Conservation (phyloP, 345 rosid genomes). For the Bruguiera parviflora region DNA sequence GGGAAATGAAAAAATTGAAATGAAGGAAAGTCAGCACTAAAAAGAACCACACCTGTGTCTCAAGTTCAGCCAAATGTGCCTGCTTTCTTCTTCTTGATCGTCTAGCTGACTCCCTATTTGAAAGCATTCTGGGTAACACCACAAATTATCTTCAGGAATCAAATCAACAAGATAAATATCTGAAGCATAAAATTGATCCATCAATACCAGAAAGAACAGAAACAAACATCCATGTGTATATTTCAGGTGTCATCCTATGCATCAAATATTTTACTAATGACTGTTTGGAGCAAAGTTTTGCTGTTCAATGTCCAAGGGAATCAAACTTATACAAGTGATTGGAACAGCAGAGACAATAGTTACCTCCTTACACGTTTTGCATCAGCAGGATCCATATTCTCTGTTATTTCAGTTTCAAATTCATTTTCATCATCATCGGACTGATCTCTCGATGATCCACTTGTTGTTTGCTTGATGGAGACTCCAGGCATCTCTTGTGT, state of each 20-base stretch:
- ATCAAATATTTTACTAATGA: not conserved
- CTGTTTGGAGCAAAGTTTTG: not conserved
- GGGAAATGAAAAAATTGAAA: not conserved
- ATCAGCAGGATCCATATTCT: constrained; percentile 29
- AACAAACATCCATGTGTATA: not conserved
- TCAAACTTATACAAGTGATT: constrained; percentile 3
- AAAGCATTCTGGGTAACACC: constrained; percentile 28
- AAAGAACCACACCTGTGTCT: constrained; percentile 26
- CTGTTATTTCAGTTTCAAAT: constrained; percentile 32
- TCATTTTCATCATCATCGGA: constrained; percentile 33
- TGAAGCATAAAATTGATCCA: constrained; percentile 1
- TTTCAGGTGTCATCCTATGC: not conserved
- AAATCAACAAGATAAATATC: not conserved
- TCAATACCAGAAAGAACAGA: not conserved
- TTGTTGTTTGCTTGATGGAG: constrained; percentile 11
- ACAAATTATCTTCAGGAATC: constrained; percentile 10
- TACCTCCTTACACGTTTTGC: constrained; percentile 32
- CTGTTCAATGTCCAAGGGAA: not conserved
- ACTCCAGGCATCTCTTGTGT: constrained; percentile 32
- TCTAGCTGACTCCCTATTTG: constrained; percentile 33
- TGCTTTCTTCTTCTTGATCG: constrained; percentile 37
- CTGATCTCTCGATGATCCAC: constrained; percentile 26
- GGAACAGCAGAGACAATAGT: constrained; percentile 1
- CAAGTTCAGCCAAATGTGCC: constrained; percentile 31
- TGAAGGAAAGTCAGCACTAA: constrained; percentile 2